Conservation (phyloP, 192 early-diverging fungal species). For the Lobosporangium transversale region DNA sequence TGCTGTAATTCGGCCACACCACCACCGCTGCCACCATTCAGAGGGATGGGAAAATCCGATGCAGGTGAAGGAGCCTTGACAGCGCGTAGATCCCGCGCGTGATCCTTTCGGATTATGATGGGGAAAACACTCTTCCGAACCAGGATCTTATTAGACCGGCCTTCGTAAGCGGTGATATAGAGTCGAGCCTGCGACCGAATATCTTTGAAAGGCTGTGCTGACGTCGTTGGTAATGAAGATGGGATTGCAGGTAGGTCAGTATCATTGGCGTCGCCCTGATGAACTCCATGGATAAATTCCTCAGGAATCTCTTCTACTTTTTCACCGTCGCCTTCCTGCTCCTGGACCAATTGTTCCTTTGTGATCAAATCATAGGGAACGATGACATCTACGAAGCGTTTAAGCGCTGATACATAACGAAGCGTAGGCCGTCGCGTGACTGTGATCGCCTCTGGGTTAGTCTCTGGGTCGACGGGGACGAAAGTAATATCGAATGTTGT, state of each 20-base stretch:
- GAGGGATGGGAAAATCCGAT: background rate
- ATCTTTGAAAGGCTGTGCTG: background rate
- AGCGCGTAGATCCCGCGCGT: conserved; percentile 7
- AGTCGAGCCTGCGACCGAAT: conserved; percentile 19
- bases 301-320: too few relatives aligned
- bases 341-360: conserved; percentile 16
- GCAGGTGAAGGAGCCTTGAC: background rate
- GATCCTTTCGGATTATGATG: conserved; percentile 12
- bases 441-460: conserved; percentile 21
- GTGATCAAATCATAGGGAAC: conserved; percentile 35
- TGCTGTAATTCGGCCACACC: background rate
- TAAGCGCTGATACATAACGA: conserved; percentile 10
- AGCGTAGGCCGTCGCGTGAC: conserved; percentile 29
- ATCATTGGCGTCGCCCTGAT: background rate
- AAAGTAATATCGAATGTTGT: conserved; percentile 31
- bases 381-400: conserved; percentile 16
- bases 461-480: conserved; percentile 19
- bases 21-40: background rate
- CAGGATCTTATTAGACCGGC: conserved; percentile 29
- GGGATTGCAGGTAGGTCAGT: background rate
- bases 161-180: conserved; percentile 28
- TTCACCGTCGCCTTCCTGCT: conserved; percentile 17
- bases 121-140: conserved; percentile 28
- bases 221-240: background rate
- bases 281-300: background rate